phyloP scores from a whole-genome alignment of 2,329 filamentous ascomycete species.

The Epichloe aotearoae region DNA sequence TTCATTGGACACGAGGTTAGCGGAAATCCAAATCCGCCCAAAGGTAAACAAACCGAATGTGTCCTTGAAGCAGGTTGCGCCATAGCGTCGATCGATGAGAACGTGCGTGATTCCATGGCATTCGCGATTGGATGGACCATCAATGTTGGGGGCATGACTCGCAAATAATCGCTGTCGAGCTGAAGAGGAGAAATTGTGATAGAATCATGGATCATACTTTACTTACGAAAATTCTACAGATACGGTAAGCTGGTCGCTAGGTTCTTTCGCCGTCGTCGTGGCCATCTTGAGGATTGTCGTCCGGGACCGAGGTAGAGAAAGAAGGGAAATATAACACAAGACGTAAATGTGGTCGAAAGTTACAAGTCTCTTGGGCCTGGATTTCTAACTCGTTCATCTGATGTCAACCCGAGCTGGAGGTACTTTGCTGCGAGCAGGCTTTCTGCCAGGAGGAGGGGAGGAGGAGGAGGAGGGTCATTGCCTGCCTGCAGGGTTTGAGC shows the following conservation, averaged over 20 bases:
- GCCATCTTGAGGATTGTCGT: neutral
- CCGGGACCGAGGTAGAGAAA: neutral
- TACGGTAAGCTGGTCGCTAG: conserved; percentile 34
- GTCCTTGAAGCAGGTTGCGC: neutral
- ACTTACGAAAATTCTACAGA: conserved; percentile 57
- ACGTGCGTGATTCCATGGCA: neutral
- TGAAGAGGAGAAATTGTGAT: neutral
- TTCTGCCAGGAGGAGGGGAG: neutral
- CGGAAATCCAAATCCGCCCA: neutral
- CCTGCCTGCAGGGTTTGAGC: neutral
- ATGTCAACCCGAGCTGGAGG: neutral
- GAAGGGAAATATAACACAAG: neutral
- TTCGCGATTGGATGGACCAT: conserved; percentile 1
- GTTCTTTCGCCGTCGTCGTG: neutral
- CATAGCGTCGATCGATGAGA: neutral
- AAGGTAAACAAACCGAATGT: neutral
- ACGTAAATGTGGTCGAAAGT: neutral
- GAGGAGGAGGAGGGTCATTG: neutral
- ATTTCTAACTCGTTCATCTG: neutral
- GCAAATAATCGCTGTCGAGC: neutral
- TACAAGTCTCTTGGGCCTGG: neutral
- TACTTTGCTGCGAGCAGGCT: neutral
- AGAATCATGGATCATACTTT: neutral
- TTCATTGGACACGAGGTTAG: conserved; percentile 19
- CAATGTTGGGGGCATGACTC: neutral